These are phyloP conservation scores for Septoria linicola DNA, from an alignment of 2,329 filamentous ascomycete genomes.

Conservation along the genomic window DNA sequence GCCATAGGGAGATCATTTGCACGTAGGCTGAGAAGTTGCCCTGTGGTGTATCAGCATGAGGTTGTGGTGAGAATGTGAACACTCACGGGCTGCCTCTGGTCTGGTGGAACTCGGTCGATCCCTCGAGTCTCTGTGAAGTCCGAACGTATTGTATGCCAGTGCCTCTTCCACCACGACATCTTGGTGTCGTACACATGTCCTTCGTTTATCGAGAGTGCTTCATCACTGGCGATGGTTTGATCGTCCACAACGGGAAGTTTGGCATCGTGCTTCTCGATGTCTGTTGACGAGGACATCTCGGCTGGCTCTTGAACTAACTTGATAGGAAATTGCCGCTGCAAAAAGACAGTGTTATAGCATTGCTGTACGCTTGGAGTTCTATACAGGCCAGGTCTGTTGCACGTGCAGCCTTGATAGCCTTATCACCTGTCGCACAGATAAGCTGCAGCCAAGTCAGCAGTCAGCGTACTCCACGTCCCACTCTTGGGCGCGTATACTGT, in stretches of 20 bases:
- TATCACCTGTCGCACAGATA: too few species aligned
- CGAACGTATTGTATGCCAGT: constrained; percentile 4
- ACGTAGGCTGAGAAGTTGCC: constrained; percentile 10
- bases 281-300: too few species aligned
- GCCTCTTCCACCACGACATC: constrained; percentile 1
- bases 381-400: too few species aligned
- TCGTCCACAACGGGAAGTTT: background rate
- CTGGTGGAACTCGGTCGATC: constrained; percentile 15
- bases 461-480: too few species aligned
- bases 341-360: too few species aligned
- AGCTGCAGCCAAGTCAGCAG: too few species aligned
- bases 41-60: background rate
- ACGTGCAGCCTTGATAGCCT: too few species aligned
- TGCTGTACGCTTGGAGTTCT: too few species aligned
- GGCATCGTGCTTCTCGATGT: too few species aligned
- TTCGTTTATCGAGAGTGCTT: background rate
- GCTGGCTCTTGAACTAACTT: too few species aligned
- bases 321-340: too few species aligned
- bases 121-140: constrained; percentile 20
- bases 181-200: background rate
- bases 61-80: background rate
- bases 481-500: too few species aligned
- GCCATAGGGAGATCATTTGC: constrained; percentile 26
- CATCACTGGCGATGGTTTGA: background rate
- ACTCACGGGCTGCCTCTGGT: constrained; percentile 15